phyloP scores from a whole-genome alignment of 805 yeast species.

The Teunomyces aglyptinius region DNA sequence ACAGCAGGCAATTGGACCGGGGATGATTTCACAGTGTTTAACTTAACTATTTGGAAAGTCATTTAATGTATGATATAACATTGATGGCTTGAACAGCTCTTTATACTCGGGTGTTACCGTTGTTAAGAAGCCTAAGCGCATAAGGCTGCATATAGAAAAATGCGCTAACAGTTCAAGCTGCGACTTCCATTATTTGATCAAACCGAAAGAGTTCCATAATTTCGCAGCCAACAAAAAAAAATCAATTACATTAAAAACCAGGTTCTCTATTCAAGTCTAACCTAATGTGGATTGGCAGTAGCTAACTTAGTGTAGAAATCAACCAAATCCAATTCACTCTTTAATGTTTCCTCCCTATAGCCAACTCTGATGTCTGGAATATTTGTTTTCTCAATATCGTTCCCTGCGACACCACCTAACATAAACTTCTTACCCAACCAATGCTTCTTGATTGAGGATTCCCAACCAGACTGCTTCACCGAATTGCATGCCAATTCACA shows the following conservation, averaged over 20 bases:
- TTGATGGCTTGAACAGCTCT: neutral
- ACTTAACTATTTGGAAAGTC: neutral
- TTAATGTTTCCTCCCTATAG: constrained; percentile 78
- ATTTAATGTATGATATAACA: neutral
- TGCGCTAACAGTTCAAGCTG: constrained; percentile 5
- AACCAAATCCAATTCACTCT: constrained; percentile 68
- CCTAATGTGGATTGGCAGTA: constrained; percentile 2
- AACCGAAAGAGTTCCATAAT: neutral
- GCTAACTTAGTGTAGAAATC: constrained; percentile 48
- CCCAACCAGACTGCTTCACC: constrained; percentile 93
- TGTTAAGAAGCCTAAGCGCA: constrained; percentile 8
- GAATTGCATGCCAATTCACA: constrained; percentile 95
- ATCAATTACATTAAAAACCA: constrained; percentile 3
- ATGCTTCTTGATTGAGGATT: constrained; percentile 76
- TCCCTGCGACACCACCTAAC: constrained; percentile 67
- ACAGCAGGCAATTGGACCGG: constrained; percentile 15
- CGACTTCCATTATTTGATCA: neutral
- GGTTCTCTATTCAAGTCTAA: neutral
- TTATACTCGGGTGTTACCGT: neutral
- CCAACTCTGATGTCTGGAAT: constrained; percentile 87
- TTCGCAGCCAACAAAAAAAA: neutral
- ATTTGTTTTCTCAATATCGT: constrained; percentile 89
- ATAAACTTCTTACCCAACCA: constrained; percentile 80
- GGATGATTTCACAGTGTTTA: neutral
- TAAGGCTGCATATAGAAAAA: constrained; percentile 6